Conservation (phyloP, 106 monocot species). For the Agapanthus africanus region DNA sequence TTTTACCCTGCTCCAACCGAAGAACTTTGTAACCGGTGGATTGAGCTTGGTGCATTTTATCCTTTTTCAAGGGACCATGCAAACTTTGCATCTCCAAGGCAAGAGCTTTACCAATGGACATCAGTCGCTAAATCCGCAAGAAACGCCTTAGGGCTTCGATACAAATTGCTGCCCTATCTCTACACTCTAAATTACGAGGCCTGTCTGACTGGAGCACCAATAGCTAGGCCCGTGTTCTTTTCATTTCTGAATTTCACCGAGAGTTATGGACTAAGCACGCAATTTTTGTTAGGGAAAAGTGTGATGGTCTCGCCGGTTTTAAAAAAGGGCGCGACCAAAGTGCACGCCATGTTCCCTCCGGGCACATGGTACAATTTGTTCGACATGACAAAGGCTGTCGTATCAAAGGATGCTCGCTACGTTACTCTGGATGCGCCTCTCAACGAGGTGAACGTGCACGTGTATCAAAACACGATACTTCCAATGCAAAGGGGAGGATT, state of each 20-base stretch:
- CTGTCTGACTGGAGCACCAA: constrained; percentile 61
- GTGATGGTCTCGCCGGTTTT: constrained; percentile 92
- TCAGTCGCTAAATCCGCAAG: constrained; percentile 86
- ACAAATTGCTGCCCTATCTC: constrained; percentile 76
- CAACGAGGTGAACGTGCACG: constrained; percentile 90
- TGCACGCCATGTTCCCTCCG: constrained; percentile 71
- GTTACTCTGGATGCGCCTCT: constrained; percentile 63
- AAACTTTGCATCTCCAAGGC: constrained; percentile 64
- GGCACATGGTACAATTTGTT: constrained; percentile 95
- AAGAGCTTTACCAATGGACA: constrained; percentile 88
- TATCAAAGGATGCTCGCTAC: constrained; percentile 43
- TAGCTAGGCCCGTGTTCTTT: constrained; percentile 88
- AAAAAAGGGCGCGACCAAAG: constrained; percentile 43
- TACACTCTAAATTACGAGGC: constrained; percentile 90
- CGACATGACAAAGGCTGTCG: constrained; percentile 56
- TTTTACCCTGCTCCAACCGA: constrained; percentile 76
- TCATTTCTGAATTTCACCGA: constrained; percentile 67
- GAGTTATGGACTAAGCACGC: constrained; percentile 74
- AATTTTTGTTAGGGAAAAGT: constrained; percentile 67
- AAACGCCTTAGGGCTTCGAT: constrained; percentile 80
- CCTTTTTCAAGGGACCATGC: constrained; percentile 97
- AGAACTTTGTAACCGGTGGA: constrained; percentile 98
- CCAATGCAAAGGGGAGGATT: constrained; percentile 89
- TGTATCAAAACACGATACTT: constrained; percentile 72
- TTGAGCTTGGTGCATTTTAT: constrained; percentile 93